A percentile compares a stretch with the other conserved stretches of the same genome.
Evolutionary conservation across 495 filamentous ascomycete genomes (phyloP).

Genomic region (Xylona heveae): DNA sequence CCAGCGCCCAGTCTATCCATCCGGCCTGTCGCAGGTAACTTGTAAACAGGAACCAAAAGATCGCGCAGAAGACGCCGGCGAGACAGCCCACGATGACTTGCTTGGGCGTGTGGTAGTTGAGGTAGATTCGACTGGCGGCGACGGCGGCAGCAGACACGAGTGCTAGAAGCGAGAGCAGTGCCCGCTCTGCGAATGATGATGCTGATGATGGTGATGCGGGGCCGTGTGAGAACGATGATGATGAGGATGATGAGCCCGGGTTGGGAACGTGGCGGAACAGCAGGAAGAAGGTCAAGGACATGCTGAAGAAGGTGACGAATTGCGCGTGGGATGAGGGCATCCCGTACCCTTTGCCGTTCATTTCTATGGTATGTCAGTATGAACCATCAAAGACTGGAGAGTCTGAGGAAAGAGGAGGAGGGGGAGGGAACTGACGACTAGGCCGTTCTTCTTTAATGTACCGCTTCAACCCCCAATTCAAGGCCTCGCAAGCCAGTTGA

Average conservation of each 20-base stretch:
- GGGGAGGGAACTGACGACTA: conserved; percentile 25
- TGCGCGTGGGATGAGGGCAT: conserved; percentile 99
- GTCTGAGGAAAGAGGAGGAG: background rate
- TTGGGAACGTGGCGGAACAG: conserved; percentile 49
- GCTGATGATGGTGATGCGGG: conserved; percentile 24
- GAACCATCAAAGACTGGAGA: background rate
- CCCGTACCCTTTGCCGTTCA: conserved; percentile 82
- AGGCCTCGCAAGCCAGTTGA: conserved; percentile 79
- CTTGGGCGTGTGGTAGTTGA: conserved; percentile 77
- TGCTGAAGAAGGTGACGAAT: conserved; percentile 75
- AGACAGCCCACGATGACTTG: conserved; percentile 66
- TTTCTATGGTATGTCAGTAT: conserved; percentile 26
- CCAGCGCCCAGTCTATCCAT: conserved; percentile 51
- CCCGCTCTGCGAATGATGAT: conserved; percentile 33
- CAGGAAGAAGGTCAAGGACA: conserved; percentile 65
- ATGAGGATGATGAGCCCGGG: conserved; percentile 5
- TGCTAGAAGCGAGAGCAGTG: conserved; percentile 31
- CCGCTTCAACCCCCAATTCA: conserved; percentile 81
- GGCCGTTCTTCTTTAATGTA: conserved; percentile 83
- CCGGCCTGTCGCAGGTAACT: conserved; percentile 34
- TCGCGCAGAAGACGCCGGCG: conserved; percentile 49
- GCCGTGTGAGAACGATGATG: conserved; percentile 6
- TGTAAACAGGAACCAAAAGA: conserved; percentile 61
- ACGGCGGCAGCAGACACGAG: conserved; percentile 43
- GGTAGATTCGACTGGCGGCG: conserved; percentile 62